Base-by-base conservation (phyloP, 2,329 filamentous ascomycete genomes). In the Tolypocladium inflatum region DNA sequence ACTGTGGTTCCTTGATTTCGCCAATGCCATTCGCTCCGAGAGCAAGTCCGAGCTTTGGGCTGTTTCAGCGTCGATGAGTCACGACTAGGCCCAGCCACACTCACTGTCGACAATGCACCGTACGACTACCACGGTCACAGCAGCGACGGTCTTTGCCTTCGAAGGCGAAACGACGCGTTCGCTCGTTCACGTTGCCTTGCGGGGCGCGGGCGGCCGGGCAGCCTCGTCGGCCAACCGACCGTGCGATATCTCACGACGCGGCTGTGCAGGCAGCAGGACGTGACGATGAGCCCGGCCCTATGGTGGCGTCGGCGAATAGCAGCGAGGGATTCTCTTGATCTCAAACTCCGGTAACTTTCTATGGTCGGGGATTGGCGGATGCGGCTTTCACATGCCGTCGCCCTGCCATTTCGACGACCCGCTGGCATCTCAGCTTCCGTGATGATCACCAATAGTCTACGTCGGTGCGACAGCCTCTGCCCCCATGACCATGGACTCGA, bases 21-120 rank as follows among this genome's bases (percentile, higher is more conserved):
- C 19, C 9, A 4, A 13, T 48, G 13, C 23, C 11, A 30, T 48
- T 48, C 7, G 23, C 7, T 17, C 26, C 4, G 3, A 8, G 48
- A 51, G 17, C 48, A 35, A n/a, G 48, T n/a, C 8, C 26, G 5
- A 17, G 15, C 19, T 8, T 15, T 19, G 21, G 38, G 23, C 38
- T n/a, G 53, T 54, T 54, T 54, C 53, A 54, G 21, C 37, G 23
- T 19, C 52, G 53, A 42, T 54, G 53, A 54, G 53, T 54, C 53
- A 54, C 38, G 38, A 30, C n/a, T 51, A 13, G 19, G 48, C 19
- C 26, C 26, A 33, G 26, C 45, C 21, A 21, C 43, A 13, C 26
- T 17, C 45, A 2, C 23, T 3, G 26, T 33, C 17, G 17, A 35
- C 19, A 17, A 7, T 51, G 30, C 19, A 11, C 13, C 8, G 26